A percentile compares a stretch with the other conserved stretches of the same genome.
phyloP scores from a whole-genome alignment of 176 grass and related monocot species.

The Guadua angustifolia region DNA sequence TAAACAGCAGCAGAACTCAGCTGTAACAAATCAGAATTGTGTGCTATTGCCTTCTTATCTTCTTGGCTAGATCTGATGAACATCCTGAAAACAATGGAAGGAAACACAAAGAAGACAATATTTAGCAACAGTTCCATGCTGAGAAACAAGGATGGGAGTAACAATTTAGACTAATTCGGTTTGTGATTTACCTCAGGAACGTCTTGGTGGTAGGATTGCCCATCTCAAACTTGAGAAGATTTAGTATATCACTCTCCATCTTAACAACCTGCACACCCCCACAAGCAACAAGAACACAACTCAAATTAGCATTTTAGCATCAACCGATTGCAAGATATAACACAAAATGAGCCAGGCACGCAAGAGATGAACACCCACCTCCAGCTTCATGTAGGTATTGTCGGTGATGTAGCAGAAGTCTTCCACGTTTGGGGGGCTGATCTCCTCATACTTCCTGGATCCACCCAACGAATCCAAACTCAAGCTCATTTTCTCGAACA shows the following conservation, averaged over 20 bases:
- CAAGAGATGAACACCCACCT: constrained; percentile 39
- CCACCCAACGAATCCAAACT: not conserved
- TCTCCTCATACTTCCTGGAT: constrained; percentile 73
- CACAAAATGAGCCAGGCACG: not conserved
- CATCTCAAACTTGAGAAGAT: constrained; percentile 75
- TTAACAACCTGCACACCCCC: constrained; percentile 48
- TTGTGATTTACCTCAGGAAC: constrained; percentile 63
- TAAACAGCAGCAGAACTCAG: not conserved
- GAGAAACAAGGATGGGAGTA: not conserved
- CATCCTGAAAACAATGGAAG: constrained; percentile 1
- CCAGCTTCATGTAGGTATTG: constrained; percentile 68
- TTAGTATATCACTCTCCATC: constrained; percentile 62
- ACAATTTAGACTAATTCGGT: not conserved
- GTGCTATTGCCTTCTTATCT: too few species aligned
- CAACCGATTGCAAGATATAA: not conserved
- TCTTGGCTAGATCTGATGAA: too few species aligned
- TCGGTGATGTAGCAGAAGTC: constrained; percentile 76
- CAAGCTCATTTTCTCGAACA: not conserved
- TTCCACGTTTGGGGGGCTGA: constrained; percentile 68
- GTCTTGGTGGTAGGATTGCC: constrained; percentile 86
- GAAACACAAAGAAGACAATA: not conserved
- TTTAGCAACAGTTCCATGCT: constrained; percentile 17
- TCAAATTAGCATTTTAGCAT: constrained; percentile 5
- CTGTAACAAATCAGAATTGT: not conserved
- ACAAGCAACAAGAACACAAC: not conserved